Evolutionary conservation across 2,329 filamentous ascomycete genomes (phyloP).

Genomic region (Cadophora malorum): DNA sequence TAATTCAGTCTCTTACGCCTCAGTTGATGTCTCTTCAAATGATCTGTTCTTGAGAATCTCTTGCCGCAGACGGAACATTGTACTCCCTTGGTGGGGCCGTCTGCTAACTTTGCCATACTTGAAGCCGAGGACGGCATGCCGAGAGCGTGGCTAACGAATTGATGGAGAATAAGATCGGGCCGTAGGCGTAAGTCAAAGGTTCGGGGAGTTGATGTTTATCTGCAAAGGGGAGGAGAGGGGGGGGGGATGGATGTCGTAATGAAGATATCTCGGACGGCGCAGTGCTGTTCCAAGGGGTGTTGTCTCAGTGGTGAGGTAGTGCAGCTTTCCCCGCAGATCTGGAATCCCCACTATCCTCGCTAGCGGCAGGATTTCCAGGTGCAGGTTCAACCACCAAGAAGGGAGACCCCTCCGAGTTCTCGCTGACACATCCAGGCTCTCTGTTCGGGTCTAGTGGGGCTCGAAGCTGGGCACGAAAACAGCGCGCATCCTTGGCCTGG

Average conservation of each 20-base stretch:
- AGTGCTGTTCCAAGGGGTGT: neutral
- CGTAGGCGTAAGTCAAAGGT: neutral
- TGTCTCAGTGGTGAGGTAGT: neutral
- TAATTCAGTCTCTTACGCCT: constrained; percentile 47
- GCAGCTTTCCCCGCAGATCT: constrained; percentile 23
- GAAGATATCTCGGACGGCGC: constrained; percentile 3
- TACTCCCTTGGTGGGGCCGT: constrained; percentile 29
- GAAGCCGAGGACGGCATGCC: constrained; percentile 8
- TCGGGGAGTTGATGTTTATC: neutral
- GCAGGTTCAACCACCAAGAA: neutral
- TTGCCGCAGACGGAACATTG: constrained; percentile 51
- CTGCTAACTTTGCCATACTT: constrained; percentile 19
- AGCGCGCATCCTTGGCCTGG: neutral
- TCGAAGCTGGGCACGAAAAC: neutral
- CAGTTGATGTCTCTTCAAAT: constrained; percentile 54
- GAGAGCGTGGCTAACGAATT: neutral
- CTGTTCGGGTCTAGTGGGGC: constrained; percentile 6
- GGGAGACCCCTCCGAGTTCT: neutral
- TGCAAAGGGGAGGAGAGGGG: neutral
- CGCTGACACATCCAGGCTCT: neutral
- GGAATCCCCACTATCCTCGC: constrained; percentile 16
- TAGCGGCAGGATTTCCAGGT: neutral
- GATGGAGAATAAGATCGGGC: neutral
- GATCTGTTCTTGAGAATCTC: constrained; percentile 54
- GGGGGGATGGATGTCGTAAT: constrained; percentile 1